These are phyloP conservation scores for Serendipita vermifera DNA, from an alignment of 768 basidiomycete genomes.

Conservation along the genomic window DNA sequence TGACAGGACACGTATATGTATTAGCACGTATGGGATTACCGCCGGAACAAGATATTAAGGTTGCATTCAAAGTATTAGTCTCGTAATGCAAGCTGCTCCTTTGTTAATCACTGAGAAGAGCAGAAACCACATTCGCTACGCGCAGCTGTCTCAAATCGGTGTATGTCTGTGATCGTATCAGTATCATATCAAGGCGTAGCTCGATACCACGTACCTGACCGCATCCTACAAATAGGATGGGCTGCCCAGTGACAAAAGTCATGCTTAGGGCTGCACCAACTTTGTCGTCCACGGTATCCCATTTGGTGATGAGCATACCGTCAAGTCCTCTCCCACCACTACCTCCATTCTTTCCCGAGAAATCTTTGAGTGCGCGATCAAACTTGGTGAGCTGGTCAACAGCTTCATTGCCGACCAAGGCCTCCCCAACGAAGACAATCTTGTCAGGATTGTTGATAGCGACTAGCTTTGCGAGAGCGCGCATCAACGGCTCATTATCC, in stretches of 20 bases:
- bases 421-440: conserved; percentile 96
- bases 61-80: too few relatives aligned
- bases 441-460: conserved; percentile 92
- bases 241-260: conserved; percentile 98
- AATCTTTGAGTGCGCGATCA: conserved; percentile 85
- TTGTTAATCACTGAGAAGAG: conserved; percentile 63
- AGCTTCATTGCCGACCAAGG: conserved; percentile 95
- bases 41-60: too few relatives aligned
- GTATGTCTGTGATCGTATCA: conserved; percentile 54
- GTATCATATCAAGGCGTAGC: neutral
- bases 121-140: conserved; percentile 86
- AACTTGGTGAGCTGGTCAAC: conserved; percentile 97
- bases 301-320: conserved; percentile 96
- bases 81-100: too few relatives aligned
- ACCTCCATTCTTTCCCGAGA: conserved; percentile 47
- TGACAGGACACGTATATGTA: too few relatives aligned
- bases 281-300: conserved; percentile 98
- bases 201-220: conserved; percentile 56
- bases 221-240: conserved; percentile 95
- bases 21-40: too few relatives aligned
- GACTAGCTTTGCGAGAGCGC: conserved; percentile 95
- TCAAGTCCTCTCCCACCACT: conserved; percentile 85
- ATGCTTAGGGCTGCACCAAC: conserved; percentile 97
- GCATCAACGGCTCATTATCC: conserved; percentile 98
- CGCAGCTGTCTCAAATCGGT: conserved; percentile 85